These are phyloP conservation scores for Boletus subcaerulescens DNA, from an alignment of 768 basidiomycete species.

Conservation along the genomic window DNA sequence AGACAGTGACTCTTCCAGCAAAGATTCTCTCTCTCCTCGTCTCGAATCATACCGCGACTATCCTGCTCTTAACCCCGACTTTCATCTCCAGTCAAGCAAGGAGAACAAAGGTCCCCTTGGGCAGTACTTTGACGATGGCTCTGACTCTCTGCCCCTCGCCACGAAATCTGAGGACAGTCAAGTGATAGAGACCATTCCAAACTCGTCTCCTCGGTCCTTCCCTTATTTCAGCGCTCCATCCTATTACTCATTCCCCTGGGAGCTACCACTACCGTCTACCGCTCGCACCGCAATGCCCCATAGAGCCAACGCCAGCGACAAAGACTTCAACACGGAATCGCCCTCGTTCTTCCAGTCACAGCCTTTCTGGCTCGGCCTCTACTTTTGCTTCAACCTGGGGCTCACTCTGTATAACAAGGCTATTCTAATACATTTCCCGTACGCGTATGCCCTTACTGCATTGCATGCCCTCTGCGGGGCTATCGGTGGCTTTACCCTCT, in stretches of 20 bases:
- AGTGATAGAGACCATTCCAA: neutral
- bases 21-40: slow-evolving; percentile 1
- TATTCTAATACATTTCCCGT: slow-evolving; percentile 89
- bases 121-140: slow-evolving; percentile 22
- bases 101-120: slow-evolving; percentile 20
- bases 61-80: neutral
- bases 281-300: slow-evolving; percentile 2
- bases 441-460: slow-evolving; percentile 93
- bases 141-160: neutral
- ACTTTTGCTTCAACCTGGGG: slow-evolving; percentile 88
- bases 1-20: slow-evolving; percentile 7
- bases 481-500: slow-evolving; percentile 70
- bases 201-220: neutral
- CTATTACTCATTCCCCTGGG: slow-evolving; percentile 19
- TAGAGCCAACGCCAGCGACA: neutral
- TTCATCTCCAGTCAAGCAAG: neutral
- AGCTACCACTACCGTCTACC: slow-evolving; percentile 13
- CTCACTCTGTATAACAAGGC: slow-evolving; percentile 96
- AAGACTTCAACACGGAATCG: slow-evolving; percentile 7
- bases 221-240: neutral
- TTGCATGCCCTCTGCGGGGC: slow-evolving; percentile 86
- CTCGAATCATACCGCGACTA: slow-evolving; percentile 7
- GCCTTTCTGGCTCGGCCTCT: slow-evolving; percentile 68
- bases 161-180: slow-evolving; percentile 8
- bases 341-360: slow-evolving; percentile 29